Conservation (phyloP, 2,329 filamentous ascomycete genomes). For the Amauroascus verrucosus region DNA sequence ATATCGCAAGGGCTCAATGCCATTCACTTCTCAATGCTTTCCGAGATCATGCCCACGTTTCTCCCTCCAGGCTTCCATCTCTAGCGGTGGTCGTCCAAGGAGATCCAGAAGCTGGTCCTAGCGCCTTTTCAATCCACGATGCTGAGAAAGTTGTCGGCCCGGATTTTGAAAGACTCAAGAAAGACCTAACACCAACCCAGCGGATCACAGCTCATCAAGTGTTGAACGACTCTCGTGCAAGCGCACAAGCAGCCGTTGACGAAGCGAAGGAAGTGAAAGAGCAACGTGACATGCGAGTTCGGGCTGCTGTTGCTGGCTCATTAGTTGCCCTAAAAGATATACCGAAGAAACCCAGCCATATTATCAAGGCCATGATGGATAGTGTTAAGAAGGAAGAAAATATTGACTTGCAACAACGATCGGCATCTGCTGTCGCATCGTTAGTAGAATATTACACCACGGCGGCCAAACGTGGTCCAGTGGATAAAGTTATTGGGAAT, state of each 20-base stretch:
- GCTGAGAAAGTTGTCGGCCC: conserved; percentile 78
- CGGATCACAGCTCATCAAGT: conserved; percentile 72
- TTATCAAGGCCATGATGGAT: conserved; percentile 98
- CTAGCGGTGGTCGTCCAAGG: conserved; percentile 90
- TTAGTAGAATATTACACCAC: conserved; percentile 80
- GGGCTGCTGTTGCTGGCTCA: conserved; percentile 75
- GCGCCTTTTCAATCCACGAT: conserved; percentile 76
- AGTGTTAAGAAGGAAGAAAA: conserved; percentile 95
- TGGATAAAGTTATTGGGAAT: conserved; percentile 92
- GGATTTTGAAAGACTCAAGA: conserved; percentile 82
- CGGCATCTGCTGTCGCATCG: conserved; percentile 70
- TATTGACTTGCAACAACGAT: conserved; percentile 72
- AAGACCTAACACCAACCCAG: conserved; percentile 76
- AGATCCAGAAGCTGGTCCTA: conserved; percentile 80
- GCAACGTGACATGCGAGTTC: conserved; percentile 73
- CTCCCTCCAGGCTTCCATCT: conserved; percentile 61
- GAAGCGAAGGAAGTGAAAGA: conserved; percentile 72
- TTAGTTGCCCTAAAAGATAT: conserved; percentile 77
- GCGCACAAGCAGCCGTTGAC: conserved; percentile 60
- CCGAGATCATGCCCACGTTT: conserved; percentile 77
- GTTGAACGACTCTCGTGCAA: conserved; percentile 64
- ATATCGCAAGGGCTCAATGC: conserved; percentile 83
- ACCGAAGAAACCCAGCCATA: conserved; percentile 82
- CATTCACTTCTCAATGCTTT: conserved; percentile 84
- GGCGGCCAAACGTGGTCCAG: conserved; percentile 68